Evolutionary conservation across 1,139 yeast species (phyloP), one percentile per base, ranked within the genome.

Genomic region (Kodamaea fungicola): DNA sequence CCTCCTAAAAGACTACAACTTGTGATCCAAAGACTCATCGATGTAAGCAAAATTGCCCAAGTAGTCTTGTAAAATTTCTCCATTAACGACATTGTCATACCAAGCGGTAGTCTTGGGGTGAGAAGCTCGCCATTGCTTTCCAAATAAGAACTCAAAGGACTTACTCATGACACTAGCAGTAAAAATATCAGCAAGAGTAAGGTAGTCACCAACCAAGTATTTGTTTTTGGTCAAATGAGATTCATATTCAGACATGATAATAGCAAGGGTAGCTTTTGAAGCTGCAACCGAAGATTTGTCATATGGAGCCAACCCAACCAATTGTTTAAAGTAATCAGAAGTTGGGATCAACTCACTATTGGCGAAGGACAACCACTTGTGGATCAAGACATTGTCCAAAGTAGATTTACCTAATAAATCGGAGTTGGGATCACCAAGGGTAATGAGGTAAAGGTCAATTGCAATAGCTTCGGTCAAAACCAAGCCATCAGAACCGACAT

Each of bases 151-250:
- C 49, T 74, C 66, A 72, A 84, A 86, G 45, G 82, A 83, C 69
- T 89, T 78, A 61, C 66, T 56, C 53, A 79, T 67, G 47, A 72
- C 59, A 44, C 81, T 57, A 50, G 84, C 90, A 51, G 74, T 67
- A 57, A 76, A 76, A 52, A 86, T 61, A 69, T 92, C 98, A 57
- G 97, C 97, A 47, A 83, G 62, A 40, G 97, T 73, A 55, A 86
- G 57, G 71, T 90, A 78, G 73, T 90, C 97, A 60, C 95, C 94
- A 55, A 83, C 97, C 62, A 92, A 79, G 75, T 76, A 92, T 45
- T 96, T 87, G 80, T 75, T 76, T 57, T 80, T 76, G 47, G 70
- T 59, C 57, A 92, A 77, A 72, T 88, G 78, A 33, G 65, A 59
- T 68, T 85, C 94, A 47, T 72, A 64, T 40, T 80, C 52, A 39